Conservation (phyloP, 805 yeast species). For the Blastobotrys terrestris region DNA sequence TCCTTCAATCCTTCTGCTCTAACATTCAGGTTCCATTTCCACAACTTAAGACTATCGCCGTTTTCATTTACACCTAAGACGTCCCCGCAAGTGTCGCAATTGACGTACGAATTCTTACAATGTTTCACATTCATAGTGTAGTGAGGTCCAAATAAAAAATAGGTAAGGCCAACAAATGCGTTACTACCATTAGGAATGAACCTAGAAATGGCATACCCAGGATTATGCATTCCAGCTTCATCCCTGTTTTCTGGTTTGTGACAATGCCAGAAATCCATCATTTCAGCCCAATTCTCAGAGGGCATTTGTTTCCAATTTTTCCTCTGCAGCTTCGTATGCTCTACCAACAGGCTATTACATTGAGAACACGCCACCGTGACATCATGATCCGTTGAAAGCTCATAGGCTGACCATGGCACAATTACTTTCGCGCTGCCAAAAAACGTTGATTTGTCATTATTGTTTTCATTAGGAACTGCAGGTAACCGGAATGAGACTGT, state of each 20-base stretch:
- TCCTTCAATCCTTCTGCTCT: background rate
- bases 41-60: slow-evolving; percentile 29
- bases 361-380: background rate
- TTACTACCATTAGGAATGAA: slow-evolving; percentile 36
- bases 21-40: slow-evolving; percentile 46
- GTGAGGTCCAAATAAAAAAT: slow-evolving; percentile 37
- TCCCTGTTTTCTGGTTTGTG: slow-evolving; percentile 42
- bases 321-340: background rate
- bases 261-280: slow-evolving; percentile 98
- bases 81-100: slow-evolving; percentile 12
- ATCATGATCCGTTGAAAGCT: background rate
- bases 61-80: slow-evolving; percentile 12
- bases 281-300: slow-evolving; percentile 86
- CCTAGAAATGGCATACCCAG: slow-evolving; percentile 23
- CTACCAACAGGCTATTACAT: background rate
- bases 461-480: slow-evolving; percentile 14
- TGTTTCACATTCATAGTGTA: slow-evolving; percentile 18
- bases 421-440: slow-evolving; percentile 5
- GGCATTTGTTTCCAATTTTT: slow-evolving; percentile 57
- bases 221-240: slow-evolving; percentile 8
- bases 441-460: background rate
- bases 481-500: slow-evolving; percentile 17
- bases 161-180: slow-evolving; percentile 52
- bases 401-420: slow-evolving; percentile 18
- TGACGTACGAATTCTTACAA: background rate